A percentile compares a stretch with the other conserved stretches of the same genome.
phyloP scores from a whole-genome alignment of 768 basidiomycete species.

The Boletus coccyginus region DNA sequence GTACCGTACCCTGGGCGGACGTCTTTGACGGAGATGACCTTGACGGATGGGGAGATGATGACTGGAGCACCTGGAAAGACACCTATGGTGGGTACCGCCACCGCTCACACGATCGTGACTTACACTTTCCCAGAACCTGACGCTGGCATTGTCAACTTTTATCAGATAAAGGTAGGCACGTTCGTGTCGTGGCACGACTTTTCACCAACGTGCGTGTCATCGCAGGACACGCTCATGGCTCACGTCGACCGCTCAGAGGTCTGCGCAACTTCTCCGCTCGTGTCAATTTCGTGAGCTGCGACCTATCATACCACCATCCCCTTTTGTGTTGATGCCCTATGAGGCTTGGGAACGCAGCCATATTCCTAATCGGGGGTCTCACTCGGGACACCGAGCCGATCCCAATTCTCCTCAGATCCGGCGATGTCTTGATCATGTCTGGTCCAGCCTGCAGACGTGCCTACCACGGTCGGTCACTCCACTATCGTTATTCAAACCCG shows the following conservation, averaged over 20 bases:
- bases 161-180: slow-evolving; percentile 62
- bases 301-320: background rate
- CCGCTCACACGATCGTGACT: slow-evolving; percentile 5
- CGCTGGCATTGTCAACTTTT: slow-evolving; percentile 96
- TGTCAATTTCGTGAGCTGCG: slow-evolving; percentile 81
- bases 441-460: slow-evolving; percentile 80
- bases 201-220: background rate
- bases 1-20: slow-evolving; percentile 62
- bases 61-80: slow-evolving; percentile 73
- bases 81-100: slow-evolving; percentile 62
- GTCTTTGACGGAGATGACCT: slow-evolving; percentile 46
- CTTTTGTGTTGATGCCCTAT: background rate
- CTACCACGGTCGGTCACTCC: slow-evolving; percentile 75
- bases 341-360: slow-evolving; percentile 84
- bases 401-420: slow-evolving; percentile 84
- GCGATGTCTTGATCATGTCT: slow-evolving; percentile 92
- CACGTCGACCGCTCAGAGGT: slow-evolving; percentile 98
- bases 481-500: background rate
- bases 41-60: slow-evolving; percentile 52
- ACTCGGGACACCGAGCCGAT: slow-evolving; percentile 76
- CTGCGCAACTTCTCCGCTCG: slow-evolving; percentile 87
- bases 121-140: slow-evolving; percentile 66
- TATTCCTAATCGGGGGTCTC: slow-evolving; percentile 86
- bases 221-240: slow-evolving; percentile 87
- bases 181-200: background rate